A percentile compares a stretch with the other conserved stretches of the same genome.
These are phyloP conservation scores for Pyrus pyrifolia DNA, from an alignment of 306 rosid species.

Conservation along the genomic window DNA sequence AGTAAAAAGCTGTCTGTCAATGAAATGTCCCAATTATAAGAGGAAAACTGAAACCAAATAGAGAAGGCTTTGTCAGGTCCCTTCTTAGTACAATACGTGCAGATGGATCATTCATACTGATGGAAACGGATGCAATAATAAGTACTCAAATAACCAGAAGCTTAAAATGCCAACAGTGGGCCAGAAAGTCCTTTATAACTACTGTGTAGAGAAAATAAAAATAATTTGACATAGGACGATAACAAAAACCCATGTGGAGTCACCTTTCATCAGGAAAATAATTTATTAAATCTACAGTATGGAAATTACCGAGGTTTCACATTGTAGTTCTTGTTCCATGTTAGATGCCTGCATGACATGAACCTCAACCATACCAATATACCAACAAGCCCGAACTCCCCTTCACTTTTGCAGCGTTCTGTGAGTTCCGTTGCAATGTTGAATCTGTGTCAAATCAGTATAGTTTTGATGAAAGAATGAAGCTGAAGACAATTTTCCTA, in stretches of 20 bases:
- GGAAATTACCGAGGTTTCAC: slow-evolving; percentile 33
- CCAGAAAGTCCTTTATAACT: not conserved
- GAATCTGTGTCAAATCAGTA: slow-evolving; percentile 14
- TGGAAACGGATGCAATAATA: not conserved
- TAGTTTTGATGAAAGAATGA: not conserved
- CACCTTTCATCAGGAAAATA: not conserved
- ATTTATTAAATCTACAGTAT: not conserved
- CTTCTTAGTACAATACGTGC: not conserved
- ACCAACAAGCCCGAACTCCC: slow-evolving; percentile 24
- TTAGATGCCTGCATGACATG: slow-evolving; percentile 34
- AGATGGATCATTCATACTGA: not conserved
- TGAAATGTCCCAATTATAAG: not conserved
- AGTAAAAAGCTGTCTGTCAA: not conserved
- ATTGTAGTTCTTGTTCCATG: slow-evolving; percentile 36
- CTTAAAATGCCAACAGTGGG: not conserved
- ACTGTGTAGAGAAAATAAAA: not conserved
- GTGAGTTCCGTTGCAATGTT: slow-evolving; percentile 30
- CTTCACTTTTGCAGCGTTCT: slow-evolving; percentile 25
- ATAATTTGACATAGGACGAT: not conserved
- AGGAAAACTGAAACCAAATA: not conserved
- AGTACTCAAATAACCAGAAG: not conserved
- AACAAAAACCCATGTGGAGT: not conserved
- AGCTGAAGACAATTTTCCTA: not conserved
- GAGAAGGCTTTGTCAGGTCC: not conserved
- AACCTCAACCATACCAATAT: slow-evolving; percentile 38